Conservation (phyloP, 805 yeast species). For the Ogataea angusta region DNA sequence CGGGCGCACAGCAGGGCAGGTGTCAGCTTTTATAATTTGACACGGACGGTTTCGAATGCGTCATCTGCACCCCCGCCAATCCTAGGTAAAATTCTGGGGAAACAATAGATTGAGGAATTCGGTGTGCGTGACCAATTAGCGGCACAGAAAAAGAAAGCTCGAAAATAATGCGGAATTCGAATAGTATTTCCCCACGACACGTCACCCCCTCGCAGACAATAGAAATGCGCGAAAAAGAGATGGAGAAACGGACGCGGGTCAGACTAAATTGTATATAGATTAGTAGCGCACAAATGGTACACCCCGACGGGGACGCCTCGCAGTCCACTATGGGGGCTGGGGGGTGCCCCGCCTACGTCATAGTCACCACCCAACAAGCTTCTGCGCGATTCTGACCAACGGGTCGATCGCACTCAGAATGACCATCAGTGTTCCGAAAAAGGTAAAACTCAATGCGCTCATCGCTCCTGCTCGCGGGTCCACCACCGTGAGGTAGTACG, state of each 20-base stretch:
- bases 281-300: background rate
- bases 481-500: slow-evolving; percentile 64
- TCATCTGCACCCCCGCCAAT: slow-evolving; percentile 10
- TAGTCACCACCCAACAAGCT: slow-evolving; percentile 42
- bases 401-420: slow-evolving; percentile 61
- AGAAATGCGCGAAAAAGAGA: background rate
- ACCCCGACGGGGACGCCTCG: slow-evolving; percentile 2
- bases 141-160: slow-evolving; percentile 9
- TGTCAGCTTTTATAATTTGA: slow-evolving; percentile 10
- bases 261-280: slow-evolving; percentile 1
- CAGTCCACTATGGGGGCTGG: background rate
- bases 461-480: slow-evolving; percentile 83
- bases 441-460: slow-evolving; percentile 65
- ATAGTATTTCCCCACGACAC: slow-evolving; percentile 1
- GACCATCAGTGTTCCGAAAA: slow-evolving; percentile 73
- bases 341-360: background rate
- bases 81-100: slow-evolving; percentile 13
- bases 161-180: background rate
- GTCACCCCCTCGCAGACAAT: slow-evolving; percentile 3
- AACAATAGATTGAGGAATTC: slow-evolving; percentile 7
- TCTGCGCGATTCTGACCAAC: slow-evolving; percentile 43
- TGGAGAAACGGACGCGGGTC: slow-evolving; percentile 17
- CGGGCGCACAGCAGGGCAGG: background rate
- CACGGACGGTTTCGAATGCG: slow-evolving; percentile 1
- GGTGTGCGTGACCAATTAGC: slow-evolving; percentile 15